phyloP scores from a whole-genome alignment of 2,329 filamentous ascomycete genomes.

The Trichoderma pleuroti region DNA sequence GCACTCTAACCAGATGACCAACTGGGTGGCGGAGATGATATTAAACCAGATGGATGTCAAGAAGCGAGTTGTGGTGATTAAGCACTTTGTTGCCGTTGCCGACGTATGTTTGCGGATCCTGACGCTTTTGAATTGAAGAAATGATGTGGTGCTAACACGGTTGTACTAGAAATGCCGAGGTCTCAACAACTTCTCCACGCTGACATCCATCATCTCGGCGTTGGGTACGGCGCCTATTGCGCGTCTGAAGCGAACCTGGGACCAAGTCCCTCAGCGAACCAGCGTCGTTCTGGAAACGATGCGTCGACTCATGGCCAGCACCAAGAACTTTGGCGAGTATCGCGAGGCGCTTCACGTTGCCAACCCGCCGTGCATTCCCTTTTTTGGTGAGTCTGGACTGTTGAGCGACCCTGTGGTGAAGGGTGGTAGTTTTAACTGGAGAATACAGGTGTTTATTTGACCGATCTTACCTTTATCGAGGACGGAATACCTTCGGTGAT shows the following conservation, averaged over 20 bases:
- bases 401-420: too few relatives aligned
- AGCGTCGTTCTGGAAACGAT: conserved; percentile 79
- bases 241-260: conserved; percentile 89
- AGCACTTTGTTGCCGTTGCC: conserved; percentile 94
- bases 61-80: conserved; percentile 94
- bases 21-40: conserved; percentile 99
- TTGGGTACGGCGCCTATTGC: conserved; percentile 92
- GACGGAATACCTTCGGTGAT: conserved; percentile 95
- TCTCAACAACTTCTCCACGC: conserved; percentile 94
- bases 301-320: conserved; percentile 92
- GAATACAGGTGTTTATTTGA: conserved; percentile 81
- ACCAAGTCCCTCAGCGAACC: conserved; percentile 83
- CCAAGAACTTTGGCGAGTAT: conserved; percentile 97
- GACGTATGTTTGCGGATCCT: conserved; percentile 63
- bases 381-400: conserved; percentile 66
- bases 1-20: conserved; percentile 97
- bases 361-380: conserved; percentile 95
- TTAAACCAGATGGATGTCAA: conserved; percentile 90
- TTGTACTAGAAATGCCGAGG: conserved; percentile 75
- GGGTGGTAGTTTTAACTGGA: background rate
- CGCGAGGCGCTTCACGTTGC: conserved; percentile 87
- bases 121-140: background rate
- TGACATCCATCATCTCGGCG: conserved; percentile 97
- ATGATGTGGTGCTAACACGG: conserved; percentile 19
- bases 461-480: conserved; percentile 96